Percentiles rank a stretch among this genome's conserved stretches.
These are phyloP conservation scores for Echium plantagineum DNA, from an alignment of 257 asterid species.

Conservation along the genomic window DNA sequence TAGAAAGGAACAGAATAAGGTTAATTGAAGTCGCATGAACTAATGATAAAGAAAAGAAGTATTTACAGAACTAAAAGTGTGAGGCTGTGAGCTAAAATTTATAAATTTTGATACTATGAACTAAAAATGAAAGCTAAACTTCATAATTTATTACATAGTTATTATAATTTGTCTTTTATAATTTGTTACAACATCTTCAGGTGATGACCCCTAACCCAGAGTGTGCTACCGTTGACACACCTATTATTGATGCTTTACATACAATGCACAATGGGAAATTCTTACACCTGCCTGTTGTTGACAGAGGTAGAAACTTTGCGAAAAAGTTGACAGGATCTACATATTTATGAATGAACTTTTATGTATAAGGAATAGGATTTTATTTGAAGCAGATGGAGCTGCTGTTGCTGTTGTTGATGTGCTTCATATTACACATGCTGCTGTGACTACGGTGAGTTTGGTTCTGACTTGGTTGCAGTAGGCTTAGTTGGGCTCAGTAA, in stretches of 20 bases:
- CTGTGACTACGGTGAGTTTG: constrained; percentile 72
- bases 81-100: no score
- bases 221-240: constrained; percentile 75
- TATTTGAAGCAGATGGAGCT: constrained; percentile 50
- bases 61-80: no score
- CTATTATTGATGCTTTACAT: constrained; percentile 94
- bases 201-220: constrained; percentile 95
- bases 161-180: no score
- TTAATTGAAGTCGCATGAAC: no score
- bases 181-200: constrained; percentile 18
- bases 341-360: neutral
- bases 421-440: constrained; percentile 88
- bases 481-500: no score
- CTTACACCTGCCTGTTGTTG: constrained; percentile 86
- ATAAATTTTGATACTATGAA: no score
- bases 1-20: no score
- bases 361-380: neutral
- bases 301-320: constrained; percentile 41
- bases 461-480: no score
- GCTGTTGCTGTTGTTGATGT: constrained; percentile 84
- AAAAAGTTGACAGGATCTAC: neutral
- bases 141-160: neutral
- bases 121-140: no score
- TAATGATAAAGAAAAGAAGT: no score
- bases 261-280: constrained; percentile 91